Evolutionary conservation across 176 grass and related monocot species (phyloP).

Genomic region (Bonia amplexicaulis): DNA sequence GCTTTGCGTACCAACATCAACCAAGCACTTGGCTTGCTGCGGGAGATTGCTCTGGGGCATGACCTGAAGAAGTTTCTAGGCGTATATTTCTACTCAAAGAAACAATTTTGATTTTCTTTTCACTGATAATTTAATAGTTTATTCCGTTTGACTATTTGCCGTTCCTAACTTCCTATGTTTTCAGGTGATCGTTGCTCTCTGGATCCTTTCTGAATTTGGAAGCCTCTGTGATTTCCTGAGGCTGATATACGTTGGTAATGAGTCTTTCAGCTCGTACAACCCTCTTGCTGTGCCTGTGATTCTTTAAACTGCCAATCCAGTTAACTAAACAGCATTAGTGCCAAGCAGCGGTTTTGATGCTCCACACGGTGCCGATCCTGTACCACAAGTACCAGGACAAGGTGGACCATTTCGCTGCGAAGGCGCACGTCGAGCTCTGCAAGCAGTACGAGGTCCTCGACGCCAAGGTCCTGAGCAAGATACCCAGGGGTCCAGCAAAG

Average conservation of each 20-base stretch:
- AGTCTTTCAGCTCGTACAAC: background rate
- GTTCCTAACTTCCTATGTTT: constrained; percentile 23
- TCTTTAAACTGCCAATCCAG: background rate
- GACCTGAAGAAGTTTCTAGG: constrained; percentile 67
- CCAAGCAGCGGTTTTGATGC: constrained; percentile 36
- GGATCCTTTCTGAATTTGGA: constrained; percentile 71
- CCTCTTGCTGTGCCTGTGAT: background rate
- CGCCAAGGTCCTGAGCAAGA: constrained; percentile 74
- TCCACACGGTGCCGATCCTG: constrained; percentile 72
- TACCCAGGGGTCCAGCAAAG: constrained; percentile 53
- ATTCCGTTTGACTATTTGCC: background rate
- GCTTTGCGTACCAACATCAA: constrained; percentile 61
- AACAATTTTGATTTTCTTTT: background rate
- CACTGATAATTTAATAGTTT: background rate
- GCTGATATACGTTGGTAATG: constrained; percentile 69
- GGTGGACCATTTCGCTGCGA: constrained; percentile 63
- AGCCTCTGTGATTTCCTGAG: constrained; percentile 62
- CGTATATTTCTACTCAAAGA: constrained; percentile 27
- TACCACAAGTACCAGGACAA: constrained; percentile 79
- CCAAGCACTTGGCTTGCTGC: constrained; percentile 36
- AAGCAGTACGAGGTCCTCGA: constrained; percentile 59
- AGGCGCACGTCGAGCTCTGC: constrained; percentile 43
- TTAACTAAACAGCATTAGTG: background rate
- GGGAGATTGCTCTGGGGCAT: constrained; percentile 56
- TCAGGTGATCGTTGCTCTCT: constrained; percentile 65